Evolutionary conservation across 1,284 basidiomycete species (phyloP).

Genomic region (Apiotrichum akiyoshidainum): DNA sequence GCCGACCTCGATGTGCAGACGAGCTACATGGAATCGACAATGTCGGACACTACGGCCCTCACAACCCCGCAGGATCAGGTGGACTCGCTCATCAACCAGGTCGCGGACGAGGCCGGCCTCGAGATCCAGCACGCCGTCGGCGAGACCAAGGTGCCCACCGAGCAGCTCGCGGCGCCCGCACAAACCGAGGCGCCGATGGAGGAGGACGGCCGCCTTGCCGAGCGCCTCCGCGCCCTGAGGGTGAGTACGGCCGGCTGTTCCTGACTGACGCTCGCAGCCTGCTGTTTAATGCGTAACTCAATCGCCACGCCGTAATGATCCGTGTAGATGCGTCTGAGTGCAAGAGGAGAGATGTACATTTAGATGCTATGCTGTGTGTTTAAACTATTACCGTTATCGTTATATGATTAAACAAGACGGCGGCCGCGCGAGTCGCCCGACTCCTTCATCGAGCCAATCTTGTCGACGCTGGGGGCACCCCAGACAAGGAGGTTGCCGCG

Average conservation of each 20-base stretch:
- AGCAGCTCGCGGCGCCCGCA: slow-evolving; percentile 48
- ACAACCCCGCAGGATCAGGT: slow-evolving; percentile 97
- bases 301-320: slow-evolving; percentile 1
- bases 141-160: slow-evolving; percentile 57
- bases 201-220: slow-evolving; percentile 44
- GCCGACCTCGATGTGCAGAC: slow-evolving; percentile 97
- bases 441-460: slow-evolving; percentile 30
- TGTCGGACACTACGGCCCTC: slow-evolving; percentile 87
- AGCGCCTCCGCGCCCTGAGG: slow-evolving; percentile 41
- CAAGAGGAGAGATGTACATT: neutral
- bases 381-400: no score
- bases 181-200: slow-evolving; percentile 33
- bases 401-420: neutral
- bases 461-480: slow-evolving; percentile 41
- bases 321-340: neutral
- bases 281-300: neutral
- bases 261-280: neutral
- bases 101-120: slow-evolving; percentile 95
- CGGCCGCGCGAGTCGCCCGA: slow-evolving; percentile 2
- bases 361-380: slow-evolving; percentile 5
- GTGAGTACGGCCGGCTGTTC: slow-evolving; percentile 28
- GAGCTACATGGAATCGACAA: slow-evolving; percentile 95
- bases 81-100: slow-evolving; percentile 84
- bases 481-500: slow-evolving; percentile 39
- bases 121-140: slow-evolving; percentile 89